phyloP scores from a whole-genome alignment of 2,329 filamentous ascomycete genomes.

The Ceratocystis papillata region DNA sequence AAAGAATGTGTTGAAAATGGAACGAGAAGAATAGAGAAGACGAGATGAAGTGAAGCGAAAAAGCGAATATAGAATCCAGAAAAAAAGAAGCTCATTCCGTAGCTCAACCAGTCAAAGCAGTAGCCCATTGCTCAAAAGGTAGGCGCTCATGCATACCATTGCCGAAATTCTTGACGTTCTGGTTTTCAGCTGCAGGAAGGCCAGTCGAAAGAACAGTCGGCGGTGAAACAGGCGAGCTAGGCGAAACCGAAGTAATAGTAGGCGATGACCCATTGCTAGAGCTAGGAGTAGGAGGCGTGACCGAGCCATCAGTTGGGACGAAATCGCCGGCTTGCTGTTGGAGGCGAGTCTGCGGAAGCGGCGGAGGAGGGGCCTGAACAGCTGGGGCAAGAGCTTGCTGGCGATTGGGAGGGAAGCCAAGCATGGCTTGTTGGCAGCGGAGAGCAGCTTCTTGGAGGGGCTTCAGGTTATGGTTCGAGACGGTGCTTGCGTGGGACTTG shows the following conservation, averaged over 20 bases:
- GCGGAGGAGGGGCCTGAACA: neutral
- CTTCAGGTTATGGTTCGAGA: slow-evolving; percentile 37
- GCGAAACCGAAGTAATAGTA: slow-evolving; percentile 35
- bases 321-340: neutral
- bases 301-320: slow-evolving; percentile 22
- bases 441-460: slow-evolving; percentile 30
- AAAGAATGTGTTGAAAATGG: neutral
- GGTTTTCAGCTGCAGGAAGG: slow-evolving; percentile 7
- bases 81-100: neutral
- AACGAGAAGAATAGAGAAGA: slow-evolving; percentile 1
- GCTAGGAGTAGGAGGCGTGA: slow-evolving; percentile 29
- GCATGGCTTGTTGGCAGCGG: slow-evolving; percentile 25
- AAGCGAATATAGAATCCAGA: neutral
- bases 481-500: slow-evolving; percentile 31
- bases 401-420: slow-evolving; percentile 25
- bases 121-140: slow-evolving; percentile 18
- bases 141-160: slow-evolving; percentile 21
- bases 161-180: slow-evolving; percentile 18
- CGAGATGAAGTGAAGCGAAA: neutral
- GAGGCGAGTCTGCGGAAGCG: neutral
- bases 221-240: slow-evolving; percentile 38
- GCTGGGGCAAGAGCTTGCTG: slow-evolving; percentile 12
- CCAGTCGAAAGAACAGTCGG: slow-evolving; percentile 17
- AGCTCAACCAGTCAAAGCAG: slow-evolving; percentile 19
- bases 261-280: slow-evolving; percentile 30